These are phyloP conservation scores for Colletotrichum sp. DNA, from an alignment of 2,329 filamentous ascomycete species.

Conservation along the genomic window DNA sequence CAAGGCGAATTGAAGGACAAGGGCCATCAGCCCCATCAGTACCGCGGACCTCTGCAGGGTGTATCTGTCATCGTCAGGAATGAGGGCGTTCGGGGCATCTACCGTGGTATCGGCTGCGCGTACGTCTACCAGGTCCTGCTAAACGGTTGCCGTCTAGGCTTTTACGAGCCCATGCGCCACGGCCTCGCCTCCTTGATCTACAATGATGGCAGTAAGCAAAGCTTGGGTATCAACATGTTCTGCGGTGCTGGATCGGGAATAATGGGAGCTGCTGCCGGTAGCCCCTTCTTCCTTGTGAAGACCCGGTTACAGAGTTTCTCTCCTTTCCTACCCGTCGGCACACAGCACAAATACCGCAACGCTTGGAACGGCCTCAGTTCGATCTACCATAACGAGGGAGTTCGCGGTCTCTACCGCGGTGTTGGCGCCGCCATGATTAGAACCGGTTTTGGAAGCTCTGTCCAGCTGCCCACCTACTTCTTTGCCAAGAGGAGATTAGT, in stretches of 20 bases:
- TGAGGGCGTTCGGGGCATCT: slow-evolving; percentile 84
- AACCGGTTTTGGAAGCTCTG: slow-evolving; percentile 93
- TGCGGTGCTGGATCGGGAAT: slow-evolving; percentile 89
- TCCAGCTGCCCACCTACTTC: slow-evolving; percentile 97
- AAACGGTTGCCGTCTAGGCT: slow-evolving; percentile 94
- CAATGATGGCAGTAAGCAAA: slow-evolving; percentile 77
- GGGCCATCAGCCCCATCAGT: slow-evolving; percentile 83
- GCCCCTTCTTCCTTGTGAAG: slow-evolving; percentile 97
- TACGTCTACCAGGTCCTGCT: slow-evolving; percentile 97
- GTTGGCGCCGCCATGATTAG: slow-evolving; percentile 94
- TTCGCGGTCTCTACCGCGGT: slow-evolving; percentile 85
- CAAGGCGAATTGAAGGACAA: slow-evolving; percentile 94
- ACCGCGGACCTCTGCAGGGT: slow-evolving; percentile 90
- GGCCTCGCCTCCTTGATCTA: slow-evolving; percentile 73
- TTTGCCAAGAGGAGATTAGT: slow-evolving; percentile 90
- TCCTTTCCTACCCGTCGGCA: slow-evolving; percentile 90
- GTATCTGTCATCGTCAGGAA: slow-evolving; percentile 89
- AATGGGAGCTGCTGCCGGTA: slow-evolving; percentile 89
- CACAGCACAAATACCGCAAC: slow-evolving; percentile 92
- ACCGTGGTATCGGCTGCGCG: slow-evolving; percentile 88
- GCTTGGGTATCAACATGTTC: slow-evolving; percentile 90
- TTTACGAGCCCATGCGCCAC: slow-evolving; percentile 93
- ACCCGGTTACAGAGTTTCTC: slow-evolving; percentile 94
- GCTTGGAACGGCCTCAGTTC: slow-evolving; percentile 81
- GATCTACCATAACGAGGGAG: slow-evolving; percentile 80